Conservation (phyloP, 1,284 basidiomycete genomes). For the Apiotrichum gamsii region DNA sequence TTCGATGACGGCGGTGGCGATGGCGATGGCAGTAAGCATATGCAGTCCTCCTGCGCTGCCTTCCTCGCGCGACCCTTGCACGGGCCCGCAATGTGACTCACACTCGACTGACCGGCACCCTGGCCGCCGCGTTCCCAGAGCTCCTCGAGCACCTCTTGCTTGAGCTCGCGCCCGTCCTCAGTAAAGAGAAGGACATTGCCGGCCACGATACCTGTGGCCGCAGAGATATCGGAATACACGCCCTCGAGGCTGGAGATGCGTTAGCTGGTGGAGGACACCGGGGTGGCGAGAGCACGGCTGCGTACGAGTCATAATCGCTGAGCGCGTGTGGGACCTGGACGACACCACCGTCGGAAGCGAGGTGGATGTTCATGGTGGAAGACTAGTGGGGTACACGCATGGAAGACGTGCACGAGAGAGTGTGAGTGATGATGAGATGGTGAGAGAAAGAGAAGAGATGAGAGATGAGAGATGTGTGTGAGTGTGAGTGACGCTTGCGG, state of each 20-base stretch:
- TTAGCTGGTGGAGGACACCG: neutral
- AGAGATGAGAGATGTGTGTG: neutral
- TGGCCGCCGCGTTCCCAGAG: conserved; percentile 36
- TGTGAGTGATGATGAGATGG: neutral
- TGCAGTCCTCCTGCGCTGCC: no score
- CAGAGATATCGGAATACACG: conserved; percentile 27
- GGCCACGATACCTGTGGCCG: conserved; percentile 18
- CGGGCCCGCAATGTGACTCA: conserved; percentile 9
- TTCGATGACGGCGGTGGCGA: no score
- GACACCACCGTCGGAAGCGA: conserved; percentile 38
- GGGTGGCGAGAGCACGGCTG: neutral
- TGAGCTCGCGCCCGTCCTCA: conserved; percentile 39
- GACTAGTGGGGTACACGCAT: neutral
- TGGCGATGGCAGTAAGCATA: no score
- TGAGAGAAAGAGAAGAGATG: neutral
- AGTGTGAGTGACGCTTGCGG: neutral
- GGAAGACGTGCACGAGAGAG: neutral
- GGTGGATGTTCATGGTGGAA: conserved; percentile 36
- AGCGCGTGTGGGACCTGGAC: conserved; percentile 25
- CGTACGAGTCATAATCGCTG: conserved; percentile 36
- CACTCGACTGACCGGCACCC: conserved; percentile 18
- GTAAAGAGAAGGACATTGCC: conserved; percentile 42
- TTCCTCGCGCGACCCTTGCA: neutral
- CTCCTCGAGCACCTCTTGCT: conserved; percentile 32
- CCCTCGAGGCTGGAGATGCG: conserved; percentile 27